Evolutionary conservation across 2,329 filamentous ascomycete species (phyloP).

Genomic region (Fusarium camptoceras): DNA sequence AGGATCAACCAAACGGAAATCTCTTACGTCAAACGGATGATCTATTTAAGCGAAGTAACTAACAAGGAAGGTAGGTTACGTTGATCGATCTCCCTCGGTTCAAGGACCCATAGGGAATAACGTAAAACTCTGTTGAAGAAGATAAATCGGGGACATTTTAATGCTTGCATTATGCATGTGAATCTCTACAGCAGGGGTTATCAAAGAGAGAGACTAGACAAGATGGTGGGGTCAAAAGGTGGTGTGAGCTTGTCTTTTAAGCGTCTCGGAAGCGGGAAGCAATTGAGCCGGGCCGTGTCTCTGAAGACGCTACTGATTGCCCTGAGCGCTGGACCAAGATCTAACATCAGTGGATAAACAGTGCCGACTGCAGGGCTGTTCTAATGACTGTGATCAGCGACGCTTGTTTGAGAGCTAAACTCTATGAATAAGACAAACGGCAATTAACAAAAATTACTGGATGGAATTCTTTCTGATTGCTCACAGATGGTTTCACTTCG

Average conservation of each 20-base stretch:
- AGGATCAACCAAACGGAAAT: not conserved
- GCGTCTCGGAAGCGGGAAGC: not conserved
- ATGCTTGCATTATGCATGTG: no score
- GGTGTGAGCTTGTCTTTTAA: not conserved
- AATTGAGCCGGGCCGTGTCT: not conserved
- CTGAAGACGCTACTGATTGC: not conserved
- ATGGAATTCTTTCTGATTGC: not conserved
- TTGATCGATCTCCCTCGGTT: slow-evolving; percentile 5
- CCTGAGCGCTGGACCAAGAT: not conserved
- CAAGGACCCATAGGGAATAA: not conserved
- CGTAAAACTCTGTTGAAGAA: not conserved
- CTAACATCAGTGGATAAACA: not conserved
- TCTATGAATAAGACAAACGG: not conserved
- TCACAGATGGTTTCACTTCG: slow-evolving; percentile 3
- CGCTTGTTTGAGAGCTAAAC: not conserved
- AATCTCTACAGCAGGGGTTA: not conserved
- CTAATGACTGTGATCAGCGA: not conserved
- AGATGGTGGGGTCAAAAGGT: not conserved
- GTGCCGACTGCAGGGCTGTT: not conserved
- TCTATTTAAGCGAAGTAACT: not conserved
- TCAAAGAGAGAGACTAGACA: no score
- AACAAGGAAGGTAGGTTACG: not conserved
- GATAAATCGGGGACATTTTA: no score
- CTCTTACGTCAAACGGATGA: not conserved
- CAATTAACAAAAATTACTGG: not conserved